Percentiles rank a stretch among this genome's conserved stretches.
phyloP scores from a whole-genome alignment of 2,329 filamentous ascomycete genomes.

The Coleophoma crateriformis region DNA sequence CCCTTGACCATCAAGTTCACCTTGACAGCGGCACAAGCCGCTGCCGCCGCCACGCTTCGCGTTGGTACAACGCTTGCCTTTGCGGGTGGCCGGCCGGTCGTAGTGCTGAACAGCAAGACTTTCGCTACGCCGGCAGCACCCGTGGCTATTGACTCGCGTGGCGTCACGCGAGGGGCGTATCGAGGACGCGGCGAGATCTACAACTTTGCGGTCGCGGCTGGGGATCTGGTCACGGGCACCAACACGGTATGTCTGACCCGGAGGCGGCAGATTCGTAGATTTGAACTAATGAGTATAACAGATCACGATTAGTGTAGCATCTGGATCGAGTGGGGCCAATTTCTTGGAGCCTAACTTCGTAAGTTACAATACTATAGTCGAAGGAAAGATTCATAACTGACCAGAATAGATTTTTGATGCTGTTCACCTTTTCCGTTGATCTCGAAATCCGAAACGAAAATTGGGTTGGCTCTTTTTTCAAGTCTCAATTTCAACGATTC shows the following conservation, averaged over 20 bases:
- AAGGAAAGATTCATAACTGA: neutral
- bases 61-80: conserved; percentile 62
- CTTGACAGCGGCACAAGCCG: conserved; percentile 39
- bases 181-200: conserved; percentile 60
- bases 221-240: conserved; percentile 49
- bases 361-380: conserved; percentile 13
- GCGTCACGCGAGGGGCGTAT: conserved; percentile 61
- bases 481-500: too few species aligned
- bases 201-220: conserved; percentile 52
- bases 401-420: neutral
- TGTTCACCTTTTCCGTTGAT: neutral
- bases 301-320: conserved; percentile 52
- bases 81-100: conserved; percentile 50
- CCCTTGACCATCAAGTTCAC: conserved; percentile 56
- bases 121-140: conserved; percentile 46
- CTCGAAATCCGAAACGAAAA: too few species aligned
- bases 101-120: conserved; percentile 49
- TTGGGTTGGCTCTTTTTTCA: too few species aligned
- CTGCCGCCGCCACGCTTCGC: conserved; percentile 50
- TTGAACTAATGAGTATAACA: neutral
- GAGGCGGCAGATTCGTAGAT: neutral
- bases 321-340: conserved; percentile 48
- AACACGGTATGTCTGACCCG: conserved; percentile 40
- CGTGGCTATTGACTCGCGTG: conserved; percentile 57
- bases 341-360: conserved; percentile 55